A percentile compares a stretch with the other conserved stretches of the same genome.
phyloP scores from a whole-genome alignment of 306 rosid species.

The Ormosia emarginata region DNA sequence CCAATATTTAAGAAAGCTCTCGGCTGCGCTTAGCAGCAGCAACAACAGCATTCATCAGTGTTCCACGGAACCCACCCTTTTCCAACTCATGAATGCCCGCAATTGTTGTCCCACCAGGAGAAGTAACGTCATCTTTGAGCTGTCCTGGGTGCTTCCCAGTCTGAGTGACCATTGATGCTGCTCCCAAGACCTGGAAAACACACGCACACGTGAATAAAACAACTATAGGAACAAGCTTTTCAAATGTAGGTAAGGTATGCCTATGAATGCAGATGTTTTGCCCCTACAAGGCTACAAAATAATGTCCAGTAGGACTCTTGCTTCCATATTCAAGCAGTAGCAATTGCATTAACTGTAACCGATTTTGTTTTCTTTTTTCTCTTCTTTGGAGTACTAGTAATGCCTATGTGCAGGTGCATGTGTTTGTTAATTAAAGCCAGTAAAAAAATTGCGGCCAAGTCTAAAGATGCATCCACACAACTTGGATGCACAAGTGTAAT shows the following conservation, averaged over 20 bases:
- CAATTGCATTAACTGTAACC: not conserved
- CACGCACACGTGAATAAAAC: not conserved
- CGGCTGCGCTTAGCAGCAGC: constrained; percentile 75
- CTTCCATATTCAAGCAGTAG: constrained; percentile 2
- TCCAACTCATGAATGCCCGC: constrained; percentile 86
- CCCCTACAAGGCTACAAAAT: not conserved
- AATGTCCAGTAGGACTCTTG: not conserved
- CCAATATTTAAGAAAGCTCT: constrained; percentile 50
- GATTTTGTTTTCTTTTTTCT: not conserved
- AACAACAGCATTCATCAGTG: constrained; percentile 82
- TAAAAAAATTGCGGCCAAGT: not conserved
- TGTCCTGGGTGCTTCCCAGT: constrained; percentile 81
- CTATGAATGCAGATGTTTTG: not conserved
- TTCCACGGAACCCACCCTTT: constrained; percentile 91
- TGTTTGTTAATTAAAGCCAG: not conserved
- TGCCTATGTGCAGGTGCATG: not conserved
- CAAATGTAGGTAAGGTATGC: not conserved
- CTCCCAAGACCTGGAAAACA: constrained; percentile 73
- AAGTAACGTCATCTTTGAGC: constrained; percentile 84
- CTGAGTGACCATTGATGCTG: constrained; percentile 68
- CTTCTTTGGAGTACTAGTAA: not conserved
- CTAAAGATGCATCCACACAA: not conserved
- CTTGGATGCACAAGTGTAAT: not conserved
- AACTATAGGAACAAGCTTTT: not conserved
- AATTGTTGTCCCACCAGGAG: constrained; percentile 91